These are phyloP conservation scores for Russula foetens DNA, from an alignment of 768 basidiomycete species.

Conservation along the genomic window DNA sequence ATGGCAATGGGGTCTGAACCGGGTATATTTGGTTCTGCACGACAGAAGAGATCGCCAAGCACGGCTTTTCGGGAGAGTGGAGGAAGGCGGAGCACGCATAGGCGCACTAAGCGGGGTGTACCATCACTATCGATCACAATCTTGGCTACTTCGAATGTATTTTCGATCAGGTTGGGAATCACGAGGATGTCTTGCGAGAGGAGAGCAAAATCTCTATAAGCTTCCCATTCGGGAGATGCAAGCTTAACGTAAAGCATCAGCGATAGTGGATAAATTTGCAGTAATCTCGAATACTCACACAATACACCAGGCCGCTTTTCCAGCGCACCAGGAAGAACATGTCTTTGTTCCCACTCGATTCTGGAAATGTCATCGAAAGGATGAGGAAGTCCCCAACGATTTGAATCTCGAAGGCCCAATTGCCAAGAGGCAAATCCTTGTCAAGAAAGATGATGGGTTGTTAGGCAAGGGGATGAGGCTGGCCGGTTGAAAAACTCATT, in stretches of 20 bases:
- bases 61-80: constrained; percentile 7
- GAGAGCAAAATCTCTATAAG: constrained; percentile 24
- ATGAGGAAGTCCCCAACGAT: constrained; percentile 17
- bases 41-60: constrained; percentile 23
- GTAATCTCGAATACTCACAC: constrained; percentile 17
- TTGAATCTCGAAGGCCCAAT: constrained; percentile 12
- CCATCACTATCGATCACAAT: constrained; percentile 3
- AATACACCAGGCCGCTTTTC: constrained; percentile 22
- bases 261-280: too few relatives aligned
- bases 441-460: constrained; percentile 12
- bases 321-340: constrained; percentile 23
- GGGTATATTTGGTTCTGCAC: constrained; percentile 25
- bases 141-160: constrained; percentile 21
- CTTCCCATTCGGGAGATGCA: constrained; percentile 4
- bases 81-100: constrained; percentile 22
- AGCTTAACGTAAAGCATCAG: constrained; percentile 7
- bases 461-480: constrained; percentile 9
- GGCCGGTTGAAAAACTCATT: constrained; percentile 15
- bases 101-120: constrained; percentile 2
- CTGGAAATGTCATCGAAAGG: constrained; percentile 12
- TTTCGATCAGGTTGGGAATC: constrained; percentile 21
- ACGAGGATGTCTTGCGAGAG: constrained; percentile 23
- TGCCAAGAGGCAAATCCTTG: neutral
- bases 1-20: neutral
- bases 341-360: constrained; percentile 3